Percentiles rank a stretch among this genome's conserved stretches.
These are phyloP conservation scores for Arthrobotrys conoides DNA, from an alignment of 2,329 filamentous ascomycete species.

Conservation along the genomic window DNA sequence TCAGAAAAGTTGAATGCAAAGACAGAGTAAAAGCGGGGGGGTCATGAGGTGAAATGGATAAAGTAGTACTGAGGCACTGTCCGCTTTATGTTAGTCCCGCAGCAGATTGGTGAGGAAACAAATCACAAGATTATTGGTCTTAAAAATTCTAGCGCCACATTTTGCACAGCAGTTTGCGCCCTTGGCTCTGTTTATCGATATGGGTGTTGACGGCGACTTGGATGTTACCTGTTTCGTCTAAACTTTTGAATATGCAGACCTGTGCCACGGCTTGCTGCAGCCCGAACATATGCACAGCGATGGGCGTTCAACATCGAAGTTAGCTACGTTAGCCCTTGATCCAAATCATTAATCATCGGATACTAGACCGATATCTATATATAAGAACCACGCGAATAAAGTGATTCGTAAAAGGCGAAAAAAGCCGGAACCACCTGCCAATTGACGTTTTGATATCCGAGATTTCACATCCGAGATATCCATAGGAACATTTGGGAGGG, in stretches of 20 bases:
- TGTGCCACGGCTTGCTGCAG: background rate
- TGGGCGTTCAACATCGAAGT: background rate
- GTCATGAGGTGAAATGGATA: background rate
- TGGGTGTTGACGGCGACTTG: constrained; percentile 5
- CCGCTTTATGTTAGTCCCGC: constrained; percentile 11
- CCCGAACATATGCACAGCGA: background rate
- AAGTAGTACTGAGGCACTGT: background rate
- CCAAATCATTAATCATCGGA: constrained; percentile 16
- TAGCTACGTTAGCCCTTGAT: background rate
- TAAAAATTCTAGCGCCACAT: background rate
- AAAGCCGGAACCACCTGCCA: constrained; percentile 39
- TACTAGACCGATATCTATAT: constrained; percentile 20
- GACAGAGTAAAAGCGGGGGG: constrained; percentile 27
- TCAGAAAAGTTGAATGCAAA: constrained; percentile 78
- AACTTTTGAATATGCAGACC: background rate
- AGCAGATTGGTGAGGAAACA: constrained; percentile 6
- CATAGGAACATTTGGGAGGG: background rate
- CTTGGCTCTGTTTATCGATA: constrained; percentile 38
- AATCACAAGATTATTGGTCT: constrained; percentile 20
- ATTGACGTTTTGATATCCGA: constrained; percentile 9
- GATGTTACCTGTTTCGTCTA: constrained; percentile 4
- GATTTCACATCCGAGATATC: constrained; percentile 38
- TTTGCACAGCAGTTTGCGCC: constrained; percentile 29
- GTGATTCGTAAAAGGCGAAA: background rate
- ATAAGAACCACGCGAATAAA: background rate